Conservation (phyloP, 1,284 basidiomycete genomes). For the Boletus semigastroideus region DNA sequence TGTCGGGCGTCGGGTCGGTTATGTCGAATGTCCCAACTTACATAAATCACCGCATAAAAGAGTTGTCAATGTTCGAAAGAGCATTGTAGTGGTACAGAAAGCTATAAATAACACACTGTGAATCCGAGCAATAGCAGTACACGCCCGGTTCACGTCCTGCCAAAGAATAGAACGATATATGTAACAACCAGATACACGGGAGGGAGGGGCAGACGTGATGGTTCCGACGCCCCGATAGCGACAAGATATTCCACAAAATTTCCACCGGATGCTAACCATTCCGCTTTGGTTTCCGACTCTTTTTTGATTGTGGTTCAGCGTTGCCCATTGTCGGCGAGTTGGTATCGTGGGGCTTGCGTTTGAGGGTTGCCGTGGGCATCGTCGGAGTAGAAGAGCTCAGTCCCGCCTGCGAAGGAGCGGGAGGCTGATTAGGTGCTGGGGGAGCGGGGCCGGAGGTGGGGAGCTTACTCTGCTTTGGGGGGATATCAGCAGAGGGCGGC, state of each 20-base stretch:
- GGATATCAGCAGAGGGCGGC: constrained; percentile 45
- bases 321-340: constrained; percentile 51
- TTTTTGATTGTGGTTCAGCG: constrained; percentile 48
- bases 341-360: constrained; percentile 60
- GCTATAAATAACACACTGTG: constrained; percentile 38
- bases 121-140: constrained; percentile 31
- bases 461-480: constrained; percentile 54
- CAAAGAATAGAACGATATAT: constrained; percentile 34
- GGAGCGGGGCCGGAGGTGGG: constrained; percentile 46
- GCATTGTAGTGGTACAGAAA: constrained; percentile 36
- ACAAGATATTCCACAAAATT: constrained; percentile 32
- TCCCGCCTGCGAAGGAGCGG: constrained; percentile 42
- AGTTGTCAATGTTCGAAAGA: constrained; percentile 20
- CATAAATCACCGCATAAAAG: constrained; percentile 10
- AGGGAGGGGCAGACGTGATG: constrained; percentile 16
- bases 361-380: constrained; percentile 54
- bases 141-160: constrained; percentile 21
- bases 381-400: constrained; percentile 48
- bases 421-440: constrained; percentile 37
- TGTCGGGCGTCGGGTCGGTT: constrained; percentile 1
- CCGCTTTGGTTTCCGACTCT: constrained; percentile 45
- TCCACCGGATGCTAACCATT: constrained; percentile 35
- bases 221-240: constrained; percentile 26
- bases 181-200: constrained; percentile 28
- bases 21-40: neutral